Percentiles rank a stretch among this genome's conserved stretches.
phyloP scores from a whole-genome alignment of 2,329 filamentous ascomycete species.

The Rutstroemia sp. region DNA sequence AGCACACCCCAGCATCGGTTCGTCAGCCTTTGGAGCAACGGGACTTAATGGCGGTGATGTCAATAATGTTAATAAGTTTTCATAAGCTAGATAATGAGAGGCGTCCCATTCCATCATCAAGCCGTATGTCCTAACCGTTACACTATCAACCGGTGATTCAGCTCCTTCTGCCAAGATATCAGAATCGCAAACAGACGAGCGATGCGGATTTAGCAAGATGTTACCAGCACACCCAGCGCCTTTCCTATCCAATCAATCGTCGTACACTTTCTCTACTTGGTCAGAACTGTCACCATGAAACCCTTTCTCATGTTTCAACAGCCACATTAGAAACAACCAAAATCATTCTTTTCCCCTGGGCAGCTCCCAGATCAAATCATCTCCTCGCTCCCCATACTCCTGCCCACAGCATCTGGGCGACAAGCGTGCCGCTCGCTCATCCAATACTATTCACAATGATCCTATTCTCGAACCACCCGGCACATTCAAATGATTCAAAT shows the following conservation, averaged over 20 bases:
- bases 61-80: no score
- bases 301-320: conserved; percentile 1
- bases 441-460: not conserved
- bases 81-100: no score
- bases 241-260: not conserved
- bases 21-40: no score
- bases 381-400: not conserved
- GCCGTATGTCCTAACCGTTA: no score
- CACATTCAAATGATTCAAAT: not conserved
- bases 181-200: not conserved
- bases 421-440: not conserved
- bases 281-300: conserved; percentile 2
- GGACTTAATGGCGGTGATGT: no score
- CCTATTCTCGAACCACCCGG: not conserved
- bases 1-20: no score
- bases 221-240: conserved; percentile 1
- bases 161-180: not conserved
- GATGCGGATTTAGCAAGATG: not conserved
- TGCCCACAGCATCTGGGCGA: not conserved
- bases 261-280: not conserved
- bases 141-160: not conserved
- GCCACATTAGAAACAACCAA: not conserved
- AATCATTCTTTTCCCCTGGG: not conserved
- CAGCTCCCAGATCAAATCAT: not conserved
- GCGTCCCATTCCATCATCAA: no score